phyloP scores from a whole-genome alignment of 2,329 filamentous ascomycete species.

The Xylariaceae sp. region DNA sequence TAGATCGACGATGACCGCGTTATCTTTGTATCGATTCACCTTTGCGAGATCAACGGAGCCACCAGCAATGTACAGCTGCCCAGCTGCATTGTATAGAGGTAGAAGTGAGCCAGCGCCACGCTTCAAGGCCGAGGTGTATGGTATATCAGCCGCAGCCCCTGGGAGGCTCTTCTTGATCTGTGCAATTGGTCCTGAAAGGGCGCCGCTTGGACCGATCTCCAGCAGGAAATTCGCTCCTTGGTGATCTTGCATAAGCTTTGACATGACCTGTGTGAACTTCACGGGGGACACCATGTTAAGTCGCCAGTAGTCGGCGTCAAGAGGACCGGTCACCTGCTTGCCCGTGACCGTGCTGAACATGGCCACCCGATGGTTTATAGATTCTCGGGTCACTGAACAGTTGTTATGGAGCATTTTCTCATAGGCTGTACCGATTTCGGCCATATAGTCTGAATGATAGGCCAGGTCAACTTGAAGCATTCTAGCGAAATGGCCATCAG shows the following conservation, averaged over 20 bases:
- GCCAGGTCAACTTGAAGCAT: slow-evolving; percentile 39
- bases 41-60: background rate
- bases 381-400: background rate
- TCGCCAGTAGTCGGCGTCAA: slow-evolving; percentile 31
- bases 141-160: background rate
- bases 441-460: slow-evolving; percentile 43
- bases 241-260: slow-evolving; percentile 5
- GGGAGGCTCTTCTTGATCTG: slow-evolving; percentile 26
- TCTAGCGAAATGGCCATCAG: slow-evolving; percentile 36
- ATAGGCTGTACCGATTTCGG: slow-evolving; percentile 24
- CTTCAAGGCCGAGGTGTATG: background rate
- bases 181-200: slow-evolving; percentile 22
- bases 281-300: slow-evolving; percentile 35
- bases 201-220: slow-evolving; percentile 26
- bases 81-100: background rate
- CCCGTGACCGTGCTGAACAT: slow-evolving; percentile 8
- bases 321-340: background rate
- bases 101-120: background rate
- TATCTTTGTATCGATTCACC: slow-evolving; percentile 17
- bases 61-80: background rate
- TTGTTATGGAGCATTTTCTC: slow-evolving; percentile 9
- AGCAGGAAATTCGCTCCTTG: slow-evolving; percentile 25
- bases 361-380: background rate
- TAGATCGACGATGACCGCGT: slow-evolving; percentile 21
- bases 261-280: slow-evolving; percentile 27